Evolutionary conservation across 495 filamentous ascomycete species (phyloP).

Genomic region (Clohesyomyces aquaticus): DNA sequence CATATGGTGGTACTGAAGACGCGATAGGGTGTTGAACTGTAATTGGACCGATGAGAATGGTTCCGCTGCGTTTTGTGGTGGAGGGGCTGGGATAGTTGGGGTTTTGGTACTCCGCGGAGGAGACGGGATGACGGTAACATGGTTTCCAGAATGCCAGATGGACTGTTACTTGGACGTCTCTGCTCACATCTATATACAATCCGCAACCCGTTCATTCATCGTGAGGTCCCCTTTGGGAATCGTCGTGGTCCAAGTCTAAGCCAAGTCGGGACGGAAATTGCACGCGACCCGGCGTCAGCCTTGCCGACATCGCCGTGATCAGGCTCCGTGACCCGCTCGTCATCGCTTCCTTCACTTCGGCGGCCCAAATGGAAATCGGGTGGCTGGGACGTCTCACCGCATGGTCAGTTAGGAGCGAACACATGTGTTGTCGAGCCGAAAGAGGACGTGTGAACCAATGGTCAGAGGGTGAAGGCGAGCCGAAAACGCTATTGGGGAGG

Average conservation of each 20-base stretch:
- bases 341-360: background rate
- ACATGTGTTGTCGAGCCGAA: conserved; percentile 8
- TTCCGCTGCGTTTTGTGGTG: background rate
- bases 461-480: background rate
- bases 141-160: background rate
- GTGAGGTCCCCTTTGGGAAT: too few species aligned
- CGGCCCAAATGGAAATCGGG: background rate
- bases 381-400: background rate
- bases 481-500: conserved; percentile 9
- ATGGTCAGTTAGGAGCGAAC: background rate
- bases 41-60: background rate
- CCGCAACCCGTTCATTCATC: too few species aligned
- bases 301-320: background rate
- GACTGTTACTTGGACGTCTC: background rate
- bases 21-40: background rate
- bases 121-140: background rate
- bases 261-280: background rate
- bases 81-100: background rate
- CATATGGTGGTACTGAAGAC: background rate
- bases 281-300: background rate
- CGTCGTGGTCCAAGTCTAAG: background rate
- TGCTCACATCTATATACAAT: too few species aligned
- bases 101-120: background rate
- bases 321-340: background rate
- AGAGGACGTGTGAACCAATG: background rate